Percentiles rank a stretch among this genome's conserved stretches.
These are phyloP conservation scores for Monilinia polystroma DNA, from an alignment of 2,329 filamentous ascomycete genomes.

Conservation along the genomic window DNA sequence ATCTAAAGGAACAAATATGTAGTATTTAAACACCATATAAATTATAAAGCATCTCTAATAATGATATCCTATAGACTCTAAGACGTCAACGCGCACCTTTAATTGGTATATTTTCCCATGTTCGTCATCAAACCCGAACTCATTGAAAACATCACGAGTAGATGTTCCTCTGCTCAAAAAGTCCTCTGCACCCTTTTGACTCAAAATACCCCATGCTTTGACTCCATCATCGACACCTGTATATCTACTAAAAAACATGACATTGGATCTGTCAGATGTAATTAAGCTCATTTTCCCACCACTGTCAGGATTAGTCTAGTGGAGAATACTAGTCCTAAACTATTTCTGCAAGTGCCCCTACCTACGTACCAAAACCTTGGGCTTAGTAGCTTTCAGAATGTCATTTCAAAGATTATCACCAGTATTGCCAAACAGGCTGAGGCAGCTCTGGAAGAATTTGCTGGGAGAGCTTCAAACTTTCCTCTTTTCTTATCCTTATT, in stretches of 20 bases:
- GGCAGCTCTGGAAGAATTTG: constrained; percentile 26
- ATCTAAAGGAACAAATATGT: no score
- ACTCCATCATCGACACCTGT: not conserved
- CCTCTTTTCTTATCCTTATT: no score
- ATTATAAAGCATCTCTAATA: no score
- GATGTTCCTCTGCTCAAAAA: no score
- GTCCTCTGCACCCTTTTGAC: no score
- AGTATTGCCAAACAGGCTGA: constrained; percentile 26
- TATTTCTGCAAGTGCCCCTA: constrained; percentile 43
- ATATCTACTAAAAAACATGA: constrained; percentile 9
- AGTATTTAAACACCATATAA: no score
- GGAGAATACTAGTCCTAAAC: not conserved
- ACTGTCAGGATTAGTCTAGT: not conserved
- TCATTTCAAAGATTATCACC: constrained; percentile 26
- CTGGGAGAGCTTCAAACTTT: constrained; percentile 15
- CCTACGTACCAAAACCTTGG: constrained; percentile 52
- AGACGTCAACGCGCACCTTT: not conserved
- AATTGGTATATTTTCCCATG: not conserved
- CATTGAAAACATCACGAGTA: not conserved
- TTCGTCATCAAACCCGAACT: constrained; percentile 1
- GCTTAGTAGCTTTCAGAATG: constrained; percentile 42
- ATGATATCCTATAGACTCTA: constrained; percentile 2
- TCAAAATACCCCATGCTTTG: no score
- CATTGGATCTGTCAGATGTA: constrained; percentile 13
- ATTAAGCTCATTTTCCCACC: constrained; percentile 9